Conservation (phyloP, 768 basidiomycete species). For the Pisolithus microcarpus region DNA sequence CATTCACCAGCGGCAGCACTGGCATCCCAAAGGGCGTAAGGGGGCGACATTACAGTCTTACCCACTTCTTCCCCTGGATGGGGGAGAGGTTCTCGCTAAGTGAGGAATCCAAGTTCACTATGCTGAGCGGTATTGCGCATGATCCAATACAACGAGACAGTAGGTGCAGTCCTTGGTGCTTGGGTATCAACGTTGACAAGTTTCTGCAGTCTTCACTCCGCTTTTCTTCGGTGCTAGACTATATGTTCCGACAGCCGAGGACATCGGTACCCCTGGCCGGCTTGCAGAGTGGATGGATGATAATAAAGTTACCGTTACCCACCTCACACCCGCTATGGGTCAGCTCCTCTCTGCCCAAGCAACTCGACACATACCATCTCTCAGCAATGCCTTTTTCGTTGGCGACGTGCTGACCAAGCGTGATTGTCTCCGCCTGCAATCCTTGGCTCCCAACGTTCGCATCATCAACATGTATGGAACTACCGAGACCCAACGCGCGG, state of each 20-base stretch:
- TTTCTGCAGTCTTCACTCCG: constrained; percentile 83
- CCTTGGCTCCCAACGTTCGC: constrained; percentile 83
- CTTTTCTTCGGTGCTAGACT: constrained; percentile 94
- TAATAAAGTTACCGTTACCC: constrained; percentile 87
- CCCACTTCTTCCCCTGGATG: constrained; percentile 99
- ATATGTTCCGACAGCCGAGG: constrained; percentile 93
- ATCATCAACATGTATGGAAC: constrained; percentile 99
- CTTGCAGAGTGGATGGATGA: constrained; percentile 99
- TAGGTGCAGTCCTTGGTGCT: constrained; percentile 38
- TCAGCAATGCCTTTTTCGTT: constrained; percentile 93
- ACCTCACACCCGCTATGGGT: constrained; percentile 98
- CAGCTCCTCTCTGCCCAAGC: constrained; percentile 92
- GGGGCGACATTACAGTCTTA: constrained; percentile 91
- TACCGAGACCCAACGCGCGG: constrained; percentile 97
- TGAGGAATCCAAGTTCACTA: constrained; percentile 81
- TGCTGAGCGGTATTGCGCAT: constrained; percentile 98
- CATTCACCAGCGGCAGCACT: constrained; percentile 95
- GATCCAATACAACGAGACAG: constrained; percentile 99
- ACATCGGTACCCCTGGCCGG: constrained; percentile 93
- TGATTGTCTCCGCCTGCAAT: constrained; percentile 90
- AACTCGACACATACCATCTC: constrained; percentile 73
- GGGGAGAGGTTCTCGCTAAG: constrained; percentile 73
- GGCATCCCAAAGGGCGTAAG: constrained; percentile 98
- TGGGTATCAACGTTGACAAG: constrained; percentile 1
- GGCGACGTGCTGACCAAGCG: constrained; percentile 99